Evolutionary conservation across 1,139 yeast species (phyloP), one percentile per base, ranked within the genome.

Genomic region (Meyerozyma sp.): DNA sequence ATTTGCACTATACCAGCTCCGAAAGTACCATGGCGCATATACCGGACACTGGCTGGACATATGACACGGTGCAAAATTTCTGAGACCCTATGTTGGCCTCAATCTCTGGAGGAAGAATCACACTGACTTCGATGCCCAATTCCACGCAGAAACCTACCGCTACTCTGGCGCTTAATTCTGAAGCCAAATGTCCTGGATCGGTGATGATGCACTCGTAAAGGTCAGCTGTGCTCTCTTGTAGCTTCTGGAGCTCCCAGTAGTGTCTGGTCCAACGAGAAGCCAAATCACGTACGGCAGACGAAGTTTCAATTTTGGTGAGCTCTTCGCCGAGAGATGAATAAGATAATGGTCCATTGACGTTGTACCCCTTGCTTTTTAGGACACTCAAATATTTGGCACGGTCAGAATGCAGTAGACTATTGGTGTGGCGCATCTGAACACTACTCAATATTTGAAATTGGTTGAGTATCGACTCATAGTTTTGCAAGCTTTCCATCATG

Each of bases 381-480:
- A 58, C 54, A 16, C 64, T 54, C 45, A 46, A 11, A 44, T 40
- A 32, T 49, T 42, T 43, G 28, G 44, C 42, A 26, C 40, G 43
- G 11, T 23, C 37, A 25, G 49, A 40, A 38, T 47, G 42, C 36
- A 29, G 26, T 27, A 50, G 39, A 40, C 47, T 47, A 44, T 43
- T 41, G 28, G 26, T 21, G 16, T 20, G 26, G 8, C 45, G 46
- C 13, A 45, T 36, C 21, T 66, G 70, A 8, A 57, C 40, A 43
- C 59, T 57, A 40, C 53, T 54, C 7, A 73, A 38, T 4, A 73
- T 48, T 48, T 73, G 78, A n/a, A 63, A 57, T 46, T 72, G 78
- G 52, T 73, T 72, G 32, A 69, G 25, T 5, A 69, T 43, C 0
- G 59, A 58, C 44, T 61, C 68, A 36, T 59, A 56, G 13, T 55